A percentile compares a stretch with the other conserved stretches of the same genome.
Evolutionary conservation across 345 rosid species (phyloP).

Genomic region (Leavenworthia alabamica): DNA sequence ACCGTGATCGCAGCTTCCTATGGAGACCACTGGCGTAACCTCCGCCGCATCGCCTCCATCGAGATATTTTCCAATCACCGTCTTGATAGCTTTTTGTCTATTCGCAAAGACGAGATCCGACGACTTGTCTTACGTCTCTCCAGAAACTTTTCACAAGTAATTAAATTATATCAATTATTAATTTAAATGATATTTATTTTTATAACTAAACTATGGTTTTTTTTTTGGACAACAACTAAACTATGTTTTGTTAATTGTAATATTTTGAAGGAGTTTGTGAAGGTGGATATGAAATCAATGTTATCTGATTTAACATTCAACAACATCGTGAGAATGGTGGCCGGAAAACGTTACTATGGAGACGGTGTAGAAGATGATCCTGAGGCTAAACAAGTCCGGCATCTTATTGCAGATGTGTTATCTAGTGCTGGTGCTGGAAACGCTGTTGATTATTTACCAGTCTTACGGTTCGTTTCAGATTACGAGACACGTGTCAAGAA

Average conservation of each 20-base stretch:
- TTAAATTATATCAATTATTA: too few relatives aligned
- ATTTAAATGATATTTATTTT: too few relatives aligned
- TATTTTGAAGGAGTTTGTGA: constrained; percentile 14
- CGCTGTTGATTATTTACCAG: constrained; percentile 42
- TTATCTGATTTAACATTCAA: constrained; percentile 40
- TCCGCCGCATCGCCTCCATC: constrained; percentile 37
- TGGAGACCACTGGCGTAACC: constrained; percentile 60
- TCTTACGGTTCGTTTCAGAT: constrained; percentile 35
- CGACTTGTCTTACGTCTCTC: constrained; percentile 27
- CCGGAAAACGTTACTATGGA: constrained; percentile 49
- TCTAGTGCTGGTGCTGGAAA: constrained; percentile 27
- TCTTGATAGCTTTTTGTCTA: constrained; percentile 20
- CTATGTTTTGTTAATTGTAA: neutral
- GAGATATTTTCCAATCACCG: constrained; percentile 41
- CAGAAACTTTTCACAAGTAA: constrained; percentile 8
- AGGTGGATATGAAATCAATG: constrained; percentile 37
- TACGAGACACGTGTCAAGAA: constrained; percentile 25
- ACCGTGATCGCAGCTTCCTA: constrained; percentile 32
- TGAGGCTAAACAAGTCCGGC: constrained; percentile 35
- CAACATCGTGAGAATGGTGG: constrained; percentile 38
- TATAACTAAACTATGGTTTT: too few relatives aligned
- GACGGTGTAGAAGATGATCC: constrained; percentile 29
- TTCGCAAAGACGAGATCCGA: constrained; percentile 38
- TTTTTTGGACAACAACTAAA: neutral
- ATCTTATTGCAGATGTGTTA: constrained; percentile 31